Conservation (phyloP, 2,329 filamentous ascomycete species). For the Penicillium sp. region DNA sequence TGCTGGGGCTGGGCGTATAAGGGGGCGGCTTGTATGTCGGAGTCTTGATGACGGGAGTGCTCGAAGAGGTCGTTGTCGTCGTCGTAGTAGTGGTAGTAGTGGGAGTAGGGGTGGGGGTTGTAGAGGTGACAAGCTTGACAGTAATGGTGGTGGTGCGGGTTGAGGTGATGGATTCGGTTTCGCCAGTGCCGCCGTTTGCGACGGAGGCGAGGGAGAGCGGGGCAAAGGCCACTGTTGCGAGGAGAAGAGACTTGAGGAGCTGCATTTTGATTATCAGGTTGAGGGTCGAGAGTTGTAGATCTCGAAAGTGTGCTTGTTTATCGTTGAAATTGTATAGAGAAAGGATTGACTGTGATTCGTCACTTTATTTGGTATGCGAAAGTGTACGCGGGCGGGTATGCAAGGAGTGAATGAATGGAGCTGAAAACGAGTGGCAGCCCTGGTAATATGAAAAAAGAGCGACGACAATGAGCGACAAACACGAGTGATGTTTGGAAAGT, state of each 20-base stretch:
- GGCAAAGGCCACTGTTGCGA: slow-evolving; percentile 33
- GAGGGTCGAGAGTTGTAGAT: background rate
- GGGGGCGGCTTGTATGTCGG: background rate
- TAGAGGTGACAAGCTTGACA: slow-evolving; percentile 29
- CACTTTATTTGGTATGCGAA: background rate
- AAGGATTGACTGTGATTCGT: slow-evolving; percentile 12
- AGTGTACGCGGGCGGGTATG: background rate
- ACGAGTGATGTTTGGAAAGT: slow-evolving; percentile 8
- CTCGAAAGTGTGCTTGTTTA: background rate
- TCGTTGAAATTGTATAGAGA: slow-evolving; percentile 2
- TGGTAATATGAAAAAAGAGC: slow-evolving; percentile 29
- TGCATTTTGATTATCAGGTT: slow-evolving; percentile 33
- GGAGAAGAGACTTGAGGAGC: slow-evolving; percentile 39
- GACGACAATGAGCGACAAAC: slow-evolving; percentile 20
- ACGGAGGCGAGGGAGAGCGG: slow-evolving; percentile 35
- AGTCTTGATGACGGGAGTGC: slow-evolving; percentile 18
- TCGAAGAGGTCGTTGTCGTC: slow-evolving; percentile 15
- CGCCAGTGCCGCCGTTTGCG: slow-evolving; percentile 10
- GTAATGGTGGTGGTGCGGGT: slow-evolving; percentile 34
- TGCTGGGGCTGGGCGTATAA: background rate
- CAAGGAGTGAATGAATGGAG: slow-evolving; percentile 38
- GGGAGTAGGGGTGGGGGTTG: slow-evolving; percentile 21
- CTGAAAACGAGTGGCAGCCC: slow-evolving; percentile 42
- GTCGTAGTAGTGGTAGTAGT: slow-evolving; percentile 12
- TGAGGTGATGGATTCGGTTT: slow-evolving; percentile 24